Base-by-base conservation (phyloP, 1,139 yeast genomes). In the Yamadazyma taylorii region DNA sequence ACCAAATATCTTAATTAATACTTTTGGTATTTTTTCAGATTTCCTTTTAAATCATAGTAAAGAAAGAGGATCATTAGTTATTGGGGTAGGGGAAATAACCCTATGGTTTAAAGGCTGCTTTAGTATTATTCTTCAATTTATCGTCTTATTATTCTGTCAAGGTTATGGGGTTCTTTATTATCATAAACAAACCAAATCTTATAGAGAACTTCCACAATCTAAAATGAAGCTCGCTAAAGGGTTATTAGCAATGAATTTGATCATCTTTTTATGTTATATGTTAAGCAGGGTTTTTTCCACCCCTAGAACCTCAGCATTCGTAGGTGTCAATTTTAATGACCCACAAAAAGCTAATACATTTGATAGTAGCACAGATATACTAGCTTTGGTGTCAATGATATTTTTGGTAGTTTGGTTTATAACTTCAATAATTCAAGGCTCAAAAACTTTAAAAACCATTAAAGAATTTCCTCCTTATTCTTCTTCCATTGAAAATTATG, bases 101-200 rank as follows among this genome's bases (percentile, higher is more conserved):
- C 17, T 19, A 6, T 29, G 32, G 32, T 19, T 29, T 5, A 29
- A 14, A 16, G 17, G 16, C n/a, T 13, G 39, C 17, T 45, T 42
- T 30, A 21, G 21, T 7, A 25, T 37, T 12, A 40, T 49, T 16
- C 17, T 38, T 5, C 30, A 40, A 6, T 54, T 45, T 34, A 43
- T 53, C 27, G 37, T 55, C n/a, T 53, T 64, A 24, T 38, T 65
- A 23, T 64, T 67, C 41, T 45, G 68, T 28, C 65, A 65, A 71
- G 73, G 73, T 0, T 65, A 60, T 38, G 73, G 73, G 1, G 69
- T 66, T 3, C 48, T 66, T 15, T 67, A 62, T 41, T 59, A 58
- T 41, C 60, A 56, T 29, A 48, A 49, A 27, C 58, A 56, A 3
- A 52, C 66, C 13, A 51, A 48, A 34, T 55, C 59, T 31, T 63